These are phyloP conservation scores for Yarrowia sp. DNA, from an alignment of 805 yeast species.

Conservation along the genomic window DNA sequence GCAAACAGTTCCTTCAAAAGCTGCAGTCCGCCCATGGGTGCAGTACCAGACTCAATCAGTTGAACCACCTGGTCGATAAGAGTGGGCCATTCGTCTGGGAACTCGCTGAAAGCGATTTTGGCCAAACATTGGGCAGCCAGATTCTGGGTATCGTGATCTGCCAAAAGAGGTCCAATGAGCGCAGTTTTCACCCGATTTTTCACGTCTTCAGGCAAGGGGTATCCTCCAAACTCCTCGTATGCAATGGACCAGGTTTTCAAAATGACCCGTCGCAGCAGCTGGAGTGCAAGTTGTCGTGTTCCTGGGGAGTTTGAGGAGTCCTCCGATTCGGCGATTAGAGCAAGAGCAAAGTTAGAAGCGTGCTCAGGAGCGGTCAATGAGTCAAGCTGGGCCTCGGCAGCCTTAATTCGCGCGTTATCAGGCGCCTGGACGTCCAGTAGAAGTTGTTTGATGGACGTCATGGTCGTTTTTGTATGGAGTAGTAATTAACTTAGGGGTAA, in stretches of 20 bases:
- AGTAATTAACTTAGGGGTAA: not conserved
- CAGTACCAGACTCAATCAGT: conserved; percentile 37
- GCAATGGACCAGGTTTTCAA: conserved; percentile 69
- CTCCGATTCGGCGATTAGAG: not conserved
- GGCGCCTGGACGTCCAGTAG: conserved; percentile 18
- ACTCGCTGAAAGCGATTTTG: conserved; percentile 83
- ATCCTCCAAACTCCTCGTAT: conserved; percentile 69
- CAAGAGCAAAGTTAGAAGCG: not conserved
- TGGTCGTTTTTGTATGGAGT: too few species aligned
- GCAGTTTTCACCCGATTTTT: conserved; percentile 51
- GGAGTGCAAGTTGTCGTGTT: conserved; percentile 4
- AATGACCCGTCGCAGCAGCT: conserved; percentile 3
- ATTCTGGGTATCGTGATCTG: conserved; percentile 39
- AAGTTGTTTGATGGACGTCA: conserved; percentile 1
- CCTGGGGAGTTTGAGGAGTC: not conserved
- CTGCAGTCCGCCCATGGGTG: conserved; percentile 42
- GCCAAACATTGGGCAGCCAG: conserved; percentile 66
- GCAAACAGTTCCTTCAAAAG: conserved; percentile 66
- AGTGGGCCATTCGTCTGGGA: conserved; percentile 94
- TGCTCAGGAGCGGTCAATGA: not conserved
- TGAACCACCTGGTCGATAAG: conserved; percentile 45
- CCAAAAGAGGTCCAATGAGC: conserved; percentile 48
- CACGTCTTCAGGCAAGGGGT: conserved; percentile 52
- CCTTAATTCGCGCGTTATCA: conserved; percentile 18
- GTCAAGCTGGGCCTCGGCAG: conserved; percentile 22